These are phyloP conservation scores for Helotiales sp. DNA, from an alignment of 2,329 filamentous ascomycete genomes.

Conservation along the genomic window DNA sequence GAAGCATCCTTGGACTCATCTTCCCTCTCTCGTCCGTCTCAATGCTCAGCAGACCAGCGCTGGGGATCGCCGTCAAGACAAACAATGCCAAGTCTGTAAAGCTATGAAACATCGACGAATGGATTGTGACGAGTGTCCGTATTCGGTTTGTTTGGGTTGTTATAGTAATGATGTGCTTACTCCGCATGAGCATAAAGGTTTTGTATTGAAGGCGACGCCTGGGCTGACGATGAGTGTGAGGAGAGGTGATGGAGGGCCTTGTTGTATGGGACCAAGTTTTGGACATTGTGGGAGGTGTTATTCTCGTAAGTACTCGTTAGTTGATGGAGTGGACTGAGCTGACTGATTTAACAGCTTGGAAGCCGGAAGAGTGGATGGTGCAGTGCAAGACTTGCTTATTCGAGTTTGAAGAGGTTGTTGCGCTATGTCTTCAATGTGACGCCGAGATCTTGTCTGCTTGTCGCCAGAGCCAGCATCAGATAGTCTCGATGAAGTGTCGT, in stretches of 20 bases:
- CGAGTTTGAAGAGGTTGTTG: not conserved
- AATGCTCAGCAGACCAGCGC: not conserved
- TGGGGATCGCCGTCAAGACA: not conserved
- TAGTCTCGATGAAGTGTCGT: not conserved
- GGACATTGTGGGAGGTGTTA: not conserved
- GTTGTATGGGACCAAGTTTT: not conserved
- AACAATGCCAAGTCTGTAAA: not conserved
- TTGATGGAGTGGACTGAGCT: not conserved
- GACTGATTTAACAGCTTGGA: not conserved
- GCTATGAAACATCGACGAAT: not conserved
- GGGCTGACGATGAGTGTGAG: not conserved
- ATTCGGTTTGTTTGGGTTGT: not conserved
- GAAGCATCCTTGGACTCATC: not conserved
- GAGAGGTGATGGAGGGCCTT: not conserved
- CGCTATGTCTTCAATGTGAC: not conserved
- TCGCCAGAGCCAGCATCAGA: not conserved
- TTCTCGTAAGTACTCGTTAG: not conserved
- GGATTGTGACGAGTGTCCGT: not conserved
- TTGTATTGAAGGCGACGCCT: not conserved
- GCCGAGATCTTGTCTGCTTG: not conserved
- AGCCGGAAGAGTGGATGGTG: slow-evolving; percentile 1
- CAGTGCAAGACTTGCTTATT: not conserved
- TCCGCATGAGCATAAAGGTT: not conserved
- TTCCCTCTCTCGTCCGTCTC: not conserved
- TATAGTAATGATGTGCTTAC: not conserved